Evolutionary conservation across 768 basidiomycete genomes (phyloP).

Genomic region (Fomitopsis serialis): DNA sequence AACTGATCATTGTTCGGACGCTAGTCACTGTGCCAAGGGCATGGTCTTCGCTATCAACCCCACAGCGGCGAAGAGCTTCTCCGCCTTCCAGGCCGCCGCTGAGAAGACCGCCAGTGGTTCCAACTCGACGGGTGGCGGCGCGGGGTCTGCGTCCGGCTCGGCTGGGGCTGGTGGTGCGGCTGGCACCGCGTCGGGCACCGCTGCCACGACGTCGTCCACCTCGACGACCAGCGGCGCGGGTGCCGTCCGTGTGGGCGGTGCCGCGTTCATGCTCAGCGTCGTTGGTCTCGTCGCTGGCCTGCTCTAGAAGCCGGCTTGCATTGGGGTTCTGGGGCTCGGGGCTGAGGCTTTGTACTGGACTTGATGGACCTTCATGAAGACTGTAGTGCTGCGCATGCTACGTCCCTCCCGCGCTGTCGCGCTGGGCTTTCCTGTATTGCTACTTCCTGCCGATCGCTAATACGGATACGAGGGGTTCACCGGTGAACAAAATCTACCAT

Average conservation of each 20-base stretch:
- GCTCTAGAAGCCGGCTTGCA: conserved; percentile 8
- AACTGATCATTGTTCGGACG: conserved; percentile 1
- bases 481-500: neutral
- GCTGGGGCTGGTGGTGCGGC: neutral
- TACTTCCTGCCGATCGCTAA: neutral
- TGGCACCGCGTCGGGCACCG: conserved; percentile 9
- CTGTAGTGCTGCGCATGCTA: conserved; percentile 3
- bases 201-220: conserved; percentile 8
- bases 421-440: conserved; percentile 1
- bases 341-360: neutral
- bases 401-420: neutral
- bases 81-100: conserved; percentile 32
- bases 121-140: neutral
- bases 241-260: conserved; percentile 23
- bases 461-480: conserved; percentile 1
- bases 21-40: conserved; percentile 44
- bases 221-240: conserved; percentile 21
- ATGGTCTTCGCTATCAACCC: conserved; percentile 64
- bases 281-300: conserved; percentile 19
- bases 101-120: neutral
- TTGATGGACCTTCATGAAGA: neutral
- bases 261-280: conserved; percentile 21
- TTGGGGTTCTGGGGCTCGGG: neutral
- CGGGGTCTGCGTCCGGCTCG: neutral
- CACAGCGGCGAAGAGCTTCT: conserved; percentile 40